A percentile compares a stretch with the other conserved stretches of the same genome.
Conservation (phyloP, 345 rosid species). For the Ailanthus altissimus region DNA sequence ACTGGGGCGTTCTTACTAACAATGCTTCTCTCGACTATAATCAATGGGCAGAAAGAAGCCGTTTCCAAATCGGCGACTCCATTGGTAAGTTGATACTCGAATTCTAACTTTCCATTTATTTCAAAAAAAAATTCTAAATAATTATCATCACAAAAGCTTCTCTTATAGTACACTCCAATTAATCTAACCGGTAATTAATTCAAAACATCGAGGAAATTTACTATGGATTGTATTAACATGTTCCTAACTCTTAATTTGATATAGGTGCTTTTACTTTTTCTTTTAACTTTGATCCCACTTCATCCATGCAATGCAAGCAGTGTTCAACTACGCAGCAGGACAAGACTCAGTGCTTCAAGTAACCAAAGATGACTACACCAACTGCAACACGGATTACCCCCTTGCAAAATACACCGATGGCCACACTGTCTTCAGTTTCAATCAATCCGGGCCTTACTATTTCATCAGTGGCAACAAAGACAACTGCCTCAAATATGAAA, state of each 20-base stretch:
- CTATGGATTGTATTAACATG: too few species aligned
- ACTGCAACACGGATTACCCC: constrained; percentile 52
- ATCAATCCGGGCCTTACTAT: constrained; percentile 56
- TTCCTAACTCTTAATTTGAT: too few species aligned
- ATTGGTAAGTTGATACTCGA: constrained; percentile 44
- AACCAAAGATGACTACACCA: constrained; percentile 51
- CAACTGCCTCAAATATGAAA: constrained; percentile 67
- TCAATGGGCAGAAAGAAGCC: constrained; percentile 73
- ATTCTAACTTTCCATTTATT: neutral
- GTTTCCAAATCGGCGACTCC: constrained; percentile 84
- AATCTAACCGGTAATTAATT: too few species aligned
- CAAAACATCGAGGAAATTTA: too few species aligned
- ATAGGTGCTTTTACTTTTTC: neutral
- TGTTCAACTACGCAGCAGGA: constrained; percentile 51
- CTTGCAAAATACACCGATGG: constrained; percentile 43
- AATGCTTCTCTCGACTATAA: constrained; percentile 30
- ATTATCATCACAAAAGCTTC: neutral
- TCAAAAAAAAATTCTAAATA: neutral
- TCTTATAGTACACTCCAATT: too few species aligned
- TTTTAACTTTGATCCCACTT: neutral
- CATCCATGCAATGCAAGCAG: constrained; percentile 37
- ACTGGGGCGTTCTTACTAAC: constrained; percentile 59
- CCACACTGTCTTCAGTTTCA: constrained; percentile 58
- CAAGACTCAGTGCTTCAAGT: constrained; percentile 79
- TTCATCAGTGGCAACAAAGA: constrained; percentile 83